Conservation (phyloP, 2,329 filamentous ascomycete genomes). For the Hypoxylon sp. region DNA sequence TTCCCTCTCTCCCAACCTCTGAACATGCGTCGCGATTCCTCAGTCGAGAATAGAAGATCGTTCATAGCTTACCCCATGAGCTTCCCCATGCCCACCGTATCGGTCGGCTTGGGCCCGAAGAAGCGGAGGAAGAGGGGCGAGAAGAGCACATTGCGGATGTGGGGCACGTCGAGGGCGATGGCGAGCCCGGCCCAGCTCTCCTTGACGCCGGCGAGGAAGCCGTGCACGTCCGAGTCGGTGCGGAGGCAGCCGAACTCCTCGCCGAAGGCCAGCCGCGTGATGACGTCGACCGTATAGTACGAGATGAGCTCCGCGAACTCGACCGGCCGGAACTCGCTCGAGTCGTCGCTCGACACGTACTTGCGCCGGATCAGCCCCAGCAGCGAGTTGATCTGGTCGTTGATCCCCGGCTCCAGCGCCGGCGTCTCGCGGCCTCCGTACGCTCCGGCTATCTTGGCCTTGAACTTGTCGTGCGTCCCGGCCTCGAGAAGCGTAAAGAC, state of each 20-base stretch:
- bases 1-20: too few species aligned
- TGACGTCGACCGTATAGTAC: conserved; percentile 40
- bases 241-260: conserved; percentile 41
- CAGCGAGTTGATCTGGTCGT: conserved; percentile 32
- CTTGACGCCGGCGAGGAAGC: conserved; percentile 36
- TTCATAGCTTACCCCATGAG: conserved; percentile 30
- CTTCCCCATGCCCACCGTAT: conserved; percentile 37
- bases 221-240: conserved; percentile 38
- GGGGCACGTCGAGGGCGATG: conserved; percentile 36
- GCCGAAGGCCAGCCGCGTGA: conserved; percentile 43
- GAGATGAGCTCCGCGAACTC: conserved; percentile 30
- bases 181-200: conserved; percentile 24
- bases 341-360: conserved; percentile 23
- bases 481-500: conserved; percentile 58
- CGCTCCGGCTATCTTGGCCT: conserved; percentile 33
- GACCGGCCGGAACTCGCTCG: conserved; percentile 2
- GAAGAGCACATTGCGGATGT: conserved; percentile 34
- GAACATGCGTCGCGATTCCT: too few species aligned
- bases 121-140: conserved; percentile 30
- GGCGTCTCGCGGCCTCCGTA: conserved; percentile 37
- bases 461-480: conserved; percentile 49
- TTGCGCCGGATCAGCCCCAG: conserved; percentile 32
- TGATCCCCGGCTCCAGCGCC: conserved; percentile 33
- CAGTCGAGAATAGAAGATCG: background rate
- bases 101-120: conserved; percentile 39